A percentile compares a stretch with the other conserved stretches of the same genome.
Evolutionary conservation across 176 grass and related monocot genomes (phyloP).

Genomic region (Phoenix roebelenii): DNA sequence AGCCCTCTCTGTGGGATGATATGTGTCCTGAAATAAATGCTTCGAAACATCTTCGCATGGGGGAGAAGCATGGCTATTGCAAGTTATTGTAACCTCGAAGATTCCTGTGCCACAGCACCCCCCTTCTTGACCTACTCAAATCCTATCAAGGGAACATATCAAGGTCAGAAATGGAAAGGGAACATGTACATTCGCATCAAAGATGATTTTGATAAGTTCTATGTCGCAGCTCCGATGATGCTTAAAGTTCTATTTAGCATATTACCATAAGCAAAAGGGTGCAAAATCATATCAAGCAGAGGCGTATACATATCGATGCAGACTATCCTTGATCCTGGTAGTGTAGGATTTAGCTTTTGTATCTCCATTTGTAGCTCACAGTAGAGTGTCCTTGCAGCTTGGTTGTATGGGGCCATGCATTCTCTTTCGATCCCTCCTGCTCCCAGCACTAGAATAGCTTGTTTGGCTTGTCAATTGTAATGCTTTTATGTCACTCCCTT

Average conservation of each 20-base stretch:
- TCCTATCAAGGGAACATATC: conserved; percentile 21
- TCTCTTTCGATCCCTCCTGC: conserved; percentile 47
- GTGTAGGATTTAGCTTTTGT: conserved; percentile 43
- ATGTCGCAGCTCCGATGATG: neutral
- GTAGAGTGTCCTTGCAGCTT: conserved; percentile 51
- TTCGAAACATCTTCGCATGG: conserved; percentile 41
- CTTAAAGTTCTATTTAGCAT: neutral
- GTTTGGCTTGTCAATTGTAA: too few species aligned
- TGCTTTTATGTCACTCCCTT: too few species aligned
- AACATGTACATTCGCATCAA: too few species aligned
- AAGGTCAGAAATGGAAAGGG: neutral
- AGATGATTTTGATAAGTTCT: neutral
- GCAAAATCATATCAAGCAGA: conserved; percentile 59
- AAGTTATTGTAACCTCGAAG: conserved; percentile 58
- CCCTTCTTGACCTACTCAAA: conserved; percentile 42
- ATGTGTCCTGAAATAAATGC: conserved; percentile 74
- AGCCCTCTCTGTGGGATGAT: conserved; percentile 68
- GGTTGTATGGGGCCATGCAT: conserved; percentile 58
- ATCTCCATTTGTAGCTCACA: conserved; percentile 54
- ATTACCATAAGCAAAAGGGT: conserved; percentile 51
- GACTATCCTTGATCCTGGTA: conserved; percentile 39
- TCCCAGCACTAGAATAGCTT: too few species aligned
- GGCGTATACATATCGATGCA: conserved; percentile 58
- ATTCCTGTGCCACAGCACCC: conserved; percentile 78
- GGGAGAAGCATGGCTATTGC: conserved; percentile 43